Base-by-base conservation (phyloP, 495 filamentous ascomycete species). In the Aspergillus affinis region DNA sequence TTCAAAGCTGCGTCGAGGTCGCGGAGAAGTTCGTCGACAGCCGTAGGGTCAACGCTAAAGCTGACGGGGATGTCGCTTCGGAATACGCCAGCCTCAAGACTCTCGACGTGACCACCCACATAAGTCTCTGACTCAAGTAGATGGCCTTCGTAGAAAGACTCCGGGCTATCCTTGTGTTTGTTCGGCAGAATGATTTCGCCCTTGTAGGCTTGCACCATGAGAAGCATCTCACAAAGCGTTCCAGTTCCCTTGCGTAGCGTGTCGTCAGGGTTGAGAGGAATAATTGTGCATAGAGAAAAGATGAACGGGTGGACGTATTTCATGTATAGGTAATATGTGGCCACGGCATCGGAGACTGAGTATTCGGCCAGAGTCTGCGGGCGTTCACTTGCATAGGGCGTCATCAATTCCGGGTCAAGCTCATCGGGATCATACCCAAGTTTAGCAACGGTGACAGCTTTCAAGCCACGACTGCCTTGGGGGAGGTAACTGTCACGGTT, bases 261-360 rank as follows among this genome's bases (percentile, higher is more conserved):
- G 70, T 97, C 93, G 68, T 99, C 93, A 17, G 93, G 89, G 29
- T 91, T 92, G 2, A 99, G 80, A 0, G 94, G 94, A 71, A 99
- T 82, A 75, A 99, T 96, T 0, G 92, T 99, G 75, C 94, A 98
- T 0, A 99, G 80, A 0, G 94, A 97, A 81, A 98, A 99, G 72
- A 99, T 93, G 77, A 99, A 99, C 2, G 94, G 94, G 69, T 99
- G 94, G 20, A 99, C 91, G 74, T 99, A 99, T 90, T 99, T 99
- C 94, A 98, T 99, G 78, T 99, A 99, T 48, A 99, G 82, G 69
- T 99, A 99, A 72, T 98, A 99, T 3, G 94, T 99, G 3, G 94
- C 94, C 19, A 99, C 94, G 29, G 94, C 94, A 84, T 99, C 94
- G 64, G 94, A 99, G 48, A 99, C 94, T 0, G 94, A 99, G 75